Evolutionary conservation across 73 alveolate genomes (phyloP).

Genomic region (Tetrahymena borealis): DNA sequence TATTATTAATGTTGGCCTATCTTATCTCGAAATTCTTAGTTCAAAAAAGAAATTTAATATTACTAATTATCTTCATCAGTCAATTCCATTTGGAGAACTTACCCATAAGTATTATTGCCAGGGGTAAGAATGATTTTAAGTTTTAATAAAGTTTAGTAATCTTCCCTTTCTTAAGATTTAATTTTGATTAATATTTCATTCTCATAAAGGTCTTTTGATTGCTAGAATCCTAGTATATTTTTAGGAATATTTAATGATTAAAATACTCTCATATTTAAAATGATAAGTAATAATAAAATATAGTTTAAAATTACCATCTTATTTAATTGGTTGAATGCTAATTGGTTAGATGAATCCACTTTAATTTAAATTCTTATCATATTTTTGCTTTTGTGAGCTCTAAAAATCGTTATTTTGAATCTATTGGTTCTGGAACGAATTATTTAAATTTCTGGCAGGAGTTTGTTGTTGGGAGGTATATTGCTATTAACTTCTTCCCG

Average conservation of each 20-base stretch:
- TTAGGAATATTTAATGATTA: conserved; percentile 8
- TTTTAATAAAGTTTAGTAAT: conserved; percentile 14
- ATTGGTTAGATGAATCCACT: background rate
- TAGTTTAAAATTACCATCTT: background rate
- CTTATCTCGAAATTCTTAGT: background rate
- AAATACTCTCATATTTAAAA: too few relatives aligned
- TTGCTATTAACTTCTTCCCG: background rate
- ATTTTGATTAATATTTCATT: conserved; percentile 18
- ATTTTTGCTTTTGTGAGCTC: conserved; percentile 25
- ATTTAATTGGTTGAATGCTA: background rate
- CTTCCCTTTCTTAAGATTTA: conserved; percentile 26
- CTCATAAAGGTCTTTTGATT: conserved; percentile 21
- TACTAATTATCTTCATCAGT: conserved; percentile 26
- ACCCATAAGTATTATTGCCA: conserved; percentile 24
- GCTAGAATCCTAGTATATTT: background rate
- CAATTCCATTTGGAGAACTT: conserved; percentile 20
- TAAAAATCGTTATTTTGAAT: conserved; percentile 26
- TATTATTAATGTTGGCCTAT: background rate
- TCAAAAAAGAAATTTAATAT: background rate
- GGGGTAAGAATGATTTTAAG: conserved; percentile 19
- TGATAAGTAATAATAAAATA: too few relatives aligned
- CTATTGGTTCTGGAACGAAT: background rate
- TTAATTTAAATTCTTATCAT: conserved; percentile 1
- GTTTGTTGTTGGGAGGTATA: background rate
- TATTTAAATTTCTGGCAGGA: background rate